Conservation (phyloP, 2,329 filamentous ascomycete genomes). For the Ciborinia camelliae region DNA sequence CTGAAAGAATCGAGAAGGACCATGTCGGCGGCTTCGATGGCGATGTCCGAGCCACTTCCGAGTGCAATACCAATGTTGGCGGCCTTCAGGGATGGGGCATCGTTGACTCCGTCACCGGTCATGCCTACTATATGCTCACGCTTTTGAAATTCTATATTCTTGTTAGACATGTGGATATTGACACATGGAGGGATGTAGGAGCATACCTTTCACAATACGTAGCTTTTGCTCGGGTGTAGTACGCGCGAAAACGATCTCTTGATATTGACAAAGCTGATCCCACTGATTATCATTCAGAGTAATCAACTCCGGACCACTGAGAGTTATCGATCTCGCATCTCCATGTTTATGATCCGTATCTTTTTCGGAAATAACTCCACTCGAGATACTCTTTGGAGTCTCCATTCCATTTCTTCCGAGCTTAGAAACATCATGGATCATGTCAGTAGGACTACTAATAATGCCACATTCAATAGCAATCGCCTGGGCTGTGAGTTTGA, state of each 20-base stretch:
- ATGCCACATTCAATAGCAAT: constrained; percentile 71
- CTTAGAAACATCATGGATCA: constrained; percentile 24
- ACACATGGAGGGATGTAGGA: not conserved
- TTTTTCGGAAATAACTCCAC: constrained; percentile 11
- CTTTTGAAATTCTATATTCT: constrained; percentile 44
- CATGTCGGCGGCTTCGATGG: constrained; percentile 61
- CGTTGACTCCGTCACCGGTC: constrained; percentile 48
- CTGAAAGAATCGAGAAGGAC: constrained; percentile 66
- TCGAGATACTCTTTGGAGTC: constrained; percentile 11
- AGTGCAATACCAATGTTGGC: constrained; percentile 64
- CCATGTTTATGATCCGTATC: not conserved
- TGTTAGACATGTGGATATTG: not conserved
- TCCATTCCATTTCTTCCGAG: constrained; percentile 14
- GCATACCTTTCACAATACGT: constrained; percentile 64
- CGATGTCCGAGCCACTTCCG: constrained; percentile 56
- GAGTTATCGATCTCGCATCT: constrained; percentile 48
- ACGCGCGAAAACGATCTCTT: constrained; percentile 70
- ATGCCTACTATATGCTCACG: constrained; percentile 51
- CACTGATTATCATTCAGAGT: constrained; percentile 64
- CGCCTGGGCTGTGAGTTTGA: constrained; percentile 68
- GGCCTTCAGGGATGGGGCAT: constrained; percentile 53
- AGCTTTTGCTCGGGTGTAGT: constrained; percentile 77
- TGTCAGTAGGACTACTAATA: constrained; percentile 44
- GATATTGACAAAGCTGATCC: constrained; percentile 59
- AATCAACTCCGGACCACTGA: constrained; percentile 63